Percentiles rank a stretch among this genome's conserved stretches.
phyloP scores from a whole-genome alignment of 2,329 filamentous ascomycete genomes.

The Chalara sp. region DNA sequence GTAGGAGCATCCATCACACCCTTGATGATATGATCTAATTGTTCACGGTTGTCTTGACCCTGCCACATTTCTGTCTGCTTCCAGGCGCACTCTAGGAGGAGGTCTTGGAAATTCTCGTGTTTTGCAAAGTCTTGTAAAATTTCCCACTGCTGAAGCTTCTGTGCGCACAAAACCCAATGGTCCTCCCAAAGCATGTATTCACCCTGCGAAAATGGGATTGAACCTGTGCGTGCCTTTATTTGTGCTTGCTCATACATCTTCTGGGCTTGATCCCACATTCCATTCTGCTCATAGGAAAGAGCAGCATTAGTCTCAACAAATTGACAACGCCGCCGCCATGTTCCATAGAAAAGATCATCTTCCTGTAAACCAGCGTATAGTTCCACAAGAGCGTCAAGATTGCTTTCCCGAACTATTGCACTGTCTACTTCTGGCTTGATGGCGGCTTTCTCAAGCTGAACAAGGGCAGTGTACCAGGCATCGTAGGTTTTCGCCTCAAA shows the following conservation, averaged over 20 bases:
- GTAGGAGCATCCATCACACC: slow-evolving; percentile 97
- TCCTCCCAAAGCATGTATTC: slow-evolving; percentile 99
- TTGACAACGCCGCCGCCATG: slow-evolving; percentile 89
- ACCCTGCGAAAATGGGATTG: slow-evolving; percentile 90
- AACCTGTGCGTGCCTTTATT: slow-evolving; percentile 91
- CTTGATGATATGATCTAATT: slow-evolving; percentile 89
- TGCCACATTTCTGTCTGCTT: slow-evolving; percentile 94
- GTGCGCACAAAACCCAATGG: slow-evolving; percentile 95
- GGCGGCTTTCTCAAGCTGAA: slow-evolving; percentile 83
- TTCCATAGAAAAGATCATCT: slow-evolving; percentile 95
- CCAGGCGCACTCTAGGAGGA: slow-evolving; percentile 93
- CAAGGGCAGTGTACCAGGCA: slow-evolving; percentile 91
- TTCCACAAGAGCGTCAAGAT: slow-evolving; percentile 90
- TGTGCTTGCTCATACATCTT: slow-evolving; percentile 94
- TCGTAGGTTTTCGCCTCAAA: slow-evolving; percentile 92
- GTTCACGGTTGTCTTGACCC: slow-evolving; percentile 76
- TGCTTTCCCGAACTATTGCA: slow-evolving; percentile 80
- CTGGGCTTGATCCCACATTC: slow-evolving; percentile 99
- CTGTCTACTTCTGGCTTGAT: slow-evolving; percentile 77
- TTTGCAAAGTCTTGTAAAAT: slow-evolving; percentile 96
- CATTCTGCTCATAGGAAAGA: slow-evolving; percentile 95
- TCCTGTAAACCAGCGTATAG: slow-evolving; percentile 87
- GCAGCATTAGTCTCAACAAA: slow-evolving; percentile 98
- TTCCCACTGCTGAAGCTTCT: slow-evolving; percentile 99
- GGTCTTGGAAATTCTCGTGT: slow-evolving; percentile 96